phyloP scores from a whole-genome alignment of 1,284 basidiomycete species.

The Sparassis latifolia region DNA sequence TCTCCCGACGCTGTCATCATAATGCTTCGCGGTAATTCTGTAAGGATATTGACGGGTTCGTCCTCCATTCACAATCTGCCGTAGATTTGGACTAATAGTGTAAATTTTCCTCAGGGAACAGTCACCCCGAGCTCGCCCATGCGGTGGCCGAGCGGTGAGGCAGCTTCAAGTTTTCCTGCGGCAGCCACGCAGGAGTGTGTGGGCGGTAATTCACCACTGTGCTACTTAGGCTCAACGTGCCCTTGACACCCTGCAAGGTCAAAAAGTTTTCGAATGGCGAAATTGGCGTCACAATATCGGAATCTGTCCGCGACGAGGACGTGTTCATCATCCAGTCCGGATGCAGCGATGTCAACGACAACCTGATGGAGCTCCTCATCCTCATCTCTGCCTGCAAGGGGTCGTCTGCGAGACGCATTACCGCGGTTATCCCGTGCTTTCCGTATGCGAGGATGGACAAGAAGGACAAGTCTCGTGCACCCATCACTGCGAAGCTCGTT shows the following conservation, averaged over 20 bases:
- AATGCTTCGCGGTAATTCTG: conserved; percentile 90
- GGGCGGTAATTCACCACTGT: conserved; percentile 31
- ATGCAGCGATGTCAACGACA: conserved; percentile 75
- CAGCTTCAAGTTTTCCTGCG: conserved; percentile 30
- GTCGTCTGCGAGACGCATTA: conserved; percentile 92
- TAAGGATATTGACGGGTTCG: conserved; percentile 88
- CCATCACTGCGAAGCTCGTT: conserved; percentile 97
- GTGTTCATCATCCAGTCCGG: conserved; percentile 94
- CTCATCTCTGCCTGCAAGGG: conserved; percentile 95
- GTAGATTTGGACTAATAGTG: conserved; percentile 4
- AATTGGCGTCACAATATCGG: conserved; percentile 87
- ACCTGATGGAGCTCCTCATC: conserved; percentile 88
- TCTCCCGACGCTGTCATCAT: conserved; percentile 8
- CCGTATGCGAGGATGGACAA: conserved; percentile 98
- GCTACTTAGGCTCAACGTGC: conserved; percentile 76
- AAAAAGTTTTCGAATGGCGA: conserved; percentile 97
- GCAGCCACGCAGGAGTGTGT: conserved; percentile 27
- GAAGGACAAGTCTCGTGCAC: conserved; percentile 95
- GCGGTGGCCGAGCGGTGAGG: conserved; percentile 92
- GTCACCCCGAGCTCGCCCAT: conserved; percentile 94
- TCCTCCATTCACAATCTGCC: conserved; percentile 10
- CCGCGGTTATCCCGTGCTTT: conserved; percentile 97
- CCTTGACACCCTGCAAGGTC: conserved; percentile 86
- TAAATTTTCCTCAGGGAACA: conserved; percentile 68
- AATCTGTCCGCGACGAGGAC: conserved; percentile 96